phyloP scores from a whole-genome alignment of 495 filamentous ascomycete genomes.

The Penicillium cataractarum region DNA sequence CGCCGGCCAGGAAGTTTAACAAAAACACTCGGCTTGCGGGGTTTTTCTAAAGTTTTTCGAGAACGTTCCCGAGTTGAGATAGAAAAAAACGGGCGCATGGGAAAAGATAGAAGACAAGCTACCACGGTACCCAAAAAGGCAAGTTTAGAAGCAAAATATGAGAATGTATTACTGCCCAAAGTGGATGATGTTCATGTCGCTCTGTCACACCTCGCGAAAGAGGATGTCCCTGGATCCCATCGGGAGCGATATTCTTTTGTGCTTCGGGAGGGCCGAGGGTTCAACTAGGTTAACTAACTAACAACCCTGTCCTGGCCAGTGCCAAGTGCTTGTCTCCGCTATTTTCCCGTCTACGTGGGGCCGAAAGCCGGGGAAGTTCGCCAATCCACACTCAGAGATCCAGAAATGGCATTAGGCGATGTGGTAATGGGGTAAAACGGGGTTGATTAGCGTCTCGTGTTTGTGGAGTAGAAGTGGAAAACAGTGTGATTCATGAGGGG shows the following conservation, averaged over 20 bases:
- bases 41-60: slow-evolving; percentile 1
- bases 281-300: background rate
- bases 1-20: slow-evolving; percentile 1
- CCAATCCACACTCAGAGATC: slow-evolving; percentile 6
- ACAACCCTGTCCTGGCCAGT: no score
- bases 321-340: slow-evolving; percentile 8
- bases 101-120: background rate
- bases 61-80: background rate
- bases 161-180: background rate
- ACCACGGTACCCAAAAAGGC: background rate
- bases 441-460: slow-evolving; percentile 6
- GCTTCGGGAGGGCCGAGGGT: background rate
- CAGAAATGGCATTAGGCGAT: background rate
- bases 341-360: slow-evolving; percentile 18
- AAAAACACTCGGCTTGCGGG: slow-evolving; percentile 1
- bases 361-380: slow-evolving; percentile 12
- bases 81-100: background rate
- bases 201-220: background rate
- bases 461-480: slow-evolving; percentile 5
- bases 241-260: background rate
- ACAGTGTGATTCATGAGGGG: background rate
- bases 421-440: background rate
- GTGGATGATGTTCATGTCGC: background rate
- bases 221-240: background rate
- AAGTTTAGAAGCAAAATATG: background rate